These are phyloP conservation scores for Paralagenidium karlingii DNA, from an alignment of 352 stramenopile genomes.

Conservation along the genomic window DNA sequence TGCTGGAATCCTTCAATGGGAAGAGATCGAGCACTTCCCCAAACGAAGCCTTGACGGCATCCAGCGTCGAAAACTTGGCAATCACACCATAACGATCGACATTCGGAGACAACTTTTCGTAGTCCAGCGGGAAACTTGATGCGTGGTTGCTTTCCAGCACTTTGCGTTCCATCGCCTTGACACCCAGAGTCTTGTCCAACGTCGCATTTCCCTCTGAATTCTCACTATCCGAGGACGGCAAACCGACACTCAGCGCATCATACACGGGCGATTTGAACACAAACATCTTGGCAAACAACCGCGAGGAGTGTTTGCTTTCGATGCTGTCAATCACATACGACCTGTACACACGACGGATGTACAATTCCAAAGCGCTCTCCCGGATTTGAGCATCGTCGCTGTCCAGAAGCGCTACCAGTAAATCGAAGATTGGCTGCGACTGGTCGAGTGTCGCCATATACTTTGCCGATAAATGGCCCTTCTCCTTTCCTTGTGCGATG, in stretches of 20 bases:
- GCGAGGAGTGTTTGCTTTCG: constrained; percentile 39
- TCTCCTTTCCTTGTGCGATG: constrained; percentile 24
- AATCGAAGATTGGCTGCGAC: constrained; percentile 75
- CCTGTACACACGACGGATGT: constrained; percentile 76
- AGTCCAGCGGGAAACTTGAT: constrained; percentile 23
- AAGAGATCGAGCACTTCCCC: constrained; percentile 56
- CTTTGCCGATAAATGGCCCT: constrained; percentile 34
- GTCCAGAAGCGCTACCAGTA: constrained; percentile 70
- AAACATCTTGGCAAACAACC: constrained; percentile 78
- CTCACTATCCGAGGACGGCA: constrained; percentile 70
- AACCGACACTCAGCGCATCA: constrained; percentile 58
- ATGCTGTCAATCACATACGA: constrained; percentile 81
- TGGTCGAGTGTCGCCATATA: constrained; percentile 61
- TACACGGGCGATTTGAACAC: constrained; percentile 76
- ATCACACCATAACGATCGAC: constrained; percentile 75
- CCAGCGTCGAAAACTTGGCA: constrained; percentile 78
- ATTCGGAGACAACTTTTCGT: constrained; percentile 59
- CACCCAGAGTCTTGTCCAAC: constrained; percentile 1
- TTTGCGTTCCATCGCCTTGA: constrained; percentile 12
- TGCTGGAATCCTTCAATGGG: constrained; percentile 51
- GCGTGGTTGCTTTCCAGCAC: too few species aligned
- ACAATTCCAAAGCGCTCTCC: constrained; percentile 65
- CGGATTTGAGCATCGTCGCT: constrained; percentile 52
- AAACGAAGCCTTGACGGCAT: constrained; percentile 59
- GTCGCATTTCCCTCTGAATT: constrained; percentile 14